Percentiles rank a stretch among this genome's conserved stretches.
These are phyloP conservation scores for Akebia trifoliata DNA, from an alignment of 164 flowering plant genomes.

Conservation along the genomic window DNA sequence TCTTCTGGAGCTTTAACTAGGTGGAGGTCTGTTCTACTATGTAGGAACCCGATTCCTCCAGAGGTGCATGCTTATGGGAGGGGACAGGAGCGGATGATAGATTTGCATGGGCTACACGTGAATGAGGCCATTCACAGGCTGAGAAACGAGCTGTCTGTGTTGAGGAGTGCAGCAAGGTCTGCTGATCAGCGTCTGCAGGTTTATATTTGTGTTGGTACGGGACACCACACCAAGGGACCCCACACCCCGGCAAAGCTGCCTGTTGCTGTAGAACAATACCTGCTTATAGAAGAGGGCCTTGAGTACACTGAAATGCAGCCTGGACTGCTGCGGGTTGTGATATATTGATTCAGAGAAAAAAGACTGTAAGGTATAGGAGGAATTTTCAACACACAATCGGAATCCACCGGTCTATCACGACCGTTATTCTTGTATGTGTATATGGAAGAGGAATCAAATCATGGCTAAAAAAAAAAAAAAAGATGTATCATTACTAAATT, in stretches of 20 bases:
- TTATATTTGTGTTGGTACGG: slow-evolving; percentile 88
- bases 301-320: slow-evolving; percentile 87
- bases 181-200: slow-evolving; percentile 73
- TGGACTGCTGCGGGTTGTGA: slow-evolving; percentile 88
- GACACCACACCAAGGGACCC: slow-evolving; percentile 92
- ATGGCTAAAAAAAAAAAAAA: slow-evolving; percentile 3
- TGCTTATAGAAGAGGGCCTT: slow-evolving; percentile 85
- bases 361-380: slow-evolving; percentile 32
- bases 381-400: slow-evolving; percentile 19
- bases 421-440: slow-evolving; percentile 59
- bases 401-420: background rate
- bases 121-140: slow-evolving; percentile 83
- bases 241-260: slow-evolving; percentile 92
- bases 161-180: slow-evolving; percentile 68
- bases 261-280: slow-evolving; percentile 72
- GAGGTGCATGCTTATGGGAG: slow-evolving; percentile 56
- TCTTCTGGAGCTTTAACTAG: background rate
- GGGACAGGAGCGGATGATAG: slow-evolving; percentile 80
- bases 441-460: slow-evolving; percentile 32
- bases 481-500: slow-evolving; percentile 21
- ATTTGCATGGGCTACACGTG: slow-evolving; percentile 88
- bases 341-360: slow-evolving; percentile 45
- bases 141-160: slow-evolving; percentile 61
- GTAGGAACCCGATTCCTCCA: slow-evolving; percentile 57
- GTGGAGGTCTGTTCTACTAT: background rate